A percentile compares a stretch with the other conserved stretches of the same genome.
These are phyloP conservation scores for Phytopythium helicoides DNA, from an alignment of 352 stramenopile species.

Conservation along the genomic window DNA sequence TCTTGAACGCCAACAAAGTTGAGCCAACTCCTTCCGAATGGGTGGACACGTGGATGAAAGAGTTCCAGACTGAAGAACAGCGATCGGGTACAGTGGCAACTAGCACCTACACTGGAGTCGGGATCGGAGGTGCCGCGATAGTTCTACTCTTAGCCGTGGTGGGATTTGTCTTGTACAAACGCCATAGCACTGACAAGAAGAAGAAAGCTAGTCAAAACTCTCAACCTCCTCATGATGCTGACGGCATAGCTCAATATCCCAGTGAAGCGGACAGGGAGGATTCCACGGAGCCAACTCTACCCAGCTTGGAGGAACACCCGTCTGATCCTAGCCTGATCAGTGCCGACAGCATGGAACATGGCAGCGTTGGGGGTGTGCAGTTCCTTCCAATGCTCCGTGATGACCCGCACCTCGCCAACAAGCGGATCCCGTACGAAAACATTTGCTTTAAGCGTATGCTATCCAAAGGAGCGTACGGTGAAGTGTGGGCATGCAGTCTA, in stretches of 20 bases:
- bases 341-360: too few relatives aligned
- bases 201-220: too few relatives aligned
- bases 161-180: too few relatives aligned
- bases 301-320: too few relatives aligned
- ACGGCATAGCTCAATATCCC: too few relatives aligned
- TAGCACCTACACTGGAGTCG: constrained; percentile 8
- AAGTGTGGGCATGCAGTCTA: constrained; percentile 46
- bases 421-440: constrained; percentile 21
- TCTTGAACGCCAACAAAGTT: neutral
- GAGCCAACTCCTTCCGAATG: constrained; percentile 1
- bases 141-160: too few relatives aligned
- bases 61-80: neutral
- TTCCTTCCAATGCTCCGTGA: constrained; percentile 15
- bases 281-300: too few relatives aligned
- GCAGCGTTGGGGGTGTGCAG: too few relatives aligned
- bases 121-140: constrained; percentile 9
- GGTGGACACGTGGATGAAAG: constrained; percentile 7
- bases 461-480: constrained; percentile 41
- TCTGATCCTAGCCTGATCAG: too few relatives aligned
- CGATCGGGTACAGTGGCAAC: neutral
- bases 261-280: too few relatives aligned
- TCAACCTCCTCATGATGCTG: too few relatives aligned
- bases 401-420: constrained; percentile 10
- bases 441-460: constrained; percentile 25
- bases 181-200: too few relatives aligned